A percentile compares a stretch with the other conserved stretches of the same genome.
Evolutionary conservation across 345 rosid species (phyloP).

Genomic region (Arabis hirsuta): DNA sequence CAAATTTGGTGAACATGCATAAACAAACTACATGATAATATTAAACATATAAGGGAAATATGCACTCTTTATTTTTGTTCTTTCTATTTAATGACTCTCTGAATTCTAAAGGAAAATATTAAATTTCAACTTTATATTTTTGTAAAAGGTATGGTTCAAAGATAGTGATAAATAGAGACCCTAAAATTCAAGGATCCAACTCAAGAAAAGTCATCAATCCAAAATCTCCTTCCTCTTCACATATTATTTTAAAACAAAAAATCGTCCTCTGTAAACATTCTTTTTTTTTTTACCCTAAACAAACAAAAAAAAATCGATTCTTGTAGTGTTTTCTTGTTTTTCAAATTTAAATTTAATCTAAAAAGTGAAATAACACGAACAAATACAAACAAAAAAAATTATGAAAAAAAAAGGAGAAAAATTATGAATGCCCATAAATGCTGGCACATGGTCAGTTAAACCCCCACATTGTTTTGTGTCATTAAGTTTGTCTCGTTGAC

Average conservation of each 20-base stretch:
- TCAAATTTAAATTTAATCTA: neutral
- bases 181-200: too few species aligned
- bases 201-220: too few species aligned
- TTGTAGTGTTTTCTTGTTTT: neutral
- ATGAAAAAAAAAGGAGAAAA: too few species aligned
- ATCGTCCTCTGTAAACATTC: too few species aligned
- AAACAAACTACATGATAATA: neutral
- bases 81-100: neutral
- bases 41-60: neutral
- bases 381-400: neutral
- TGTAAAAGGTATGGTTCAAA: neutral
- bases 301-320: too few species aligned
- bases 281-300: too few species aligned
- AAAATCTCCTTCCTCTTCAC: too few species aligned
- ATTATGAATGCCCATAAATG: constrained; percentile 38
- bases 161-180: neutral
- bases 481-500: constrained; percentile 24
- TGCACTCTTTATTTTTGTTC: neutral
- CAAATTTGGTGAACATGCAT: constrained; percentile 8
- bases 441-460: constrained; percentile 43
- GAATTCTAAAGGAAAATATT: neutral
- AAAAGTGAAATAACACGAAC: neutral
- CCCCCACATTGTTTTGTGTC: constrained; percentile 26
- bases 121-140: neutral
- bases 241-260: too few species aligned